Evolutionary conservation across 1,139 yeast species (phyloP), one percentile per base, ranked within the genome.

Genomic region (Kazachstania sp.): DNA sequence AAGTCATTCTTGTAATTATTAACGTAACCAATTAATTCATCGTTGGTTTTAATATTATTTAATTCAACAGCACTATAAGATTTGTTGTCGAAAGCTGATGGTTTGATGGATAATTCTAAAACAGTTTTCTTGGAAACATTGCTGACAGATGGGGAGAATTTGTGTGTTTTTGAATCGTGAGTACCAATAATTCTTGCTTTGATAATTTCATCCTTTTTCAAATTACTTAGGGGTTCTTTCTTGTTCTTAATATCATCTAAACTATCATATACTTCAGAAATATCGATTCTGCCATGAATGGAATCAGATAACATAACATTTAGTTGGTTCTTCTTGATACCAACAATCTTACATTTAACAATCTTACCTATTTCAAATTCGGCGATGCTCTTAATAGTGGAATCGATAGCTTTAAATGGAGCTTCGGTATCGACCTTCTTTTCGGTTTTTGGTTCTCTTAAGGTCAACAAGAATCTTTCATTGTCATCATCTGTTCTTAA

Each of bases 221-320:
- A 86, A 43, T 68, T 68, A 2, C 75, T 64, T 46, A 86, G 71
- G 39, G 95, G 95, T 43, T 74, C 72, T 51, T 69, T 71, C 35
- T 65, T 65, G 60, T 86, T 80, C 48, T 72, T 68, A 45, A 87
- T 83, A 36, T 80, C 83, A 2, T 71, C 67, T 54, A 71, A 67
- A 0, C 64, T 56, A 45, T 79, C 81, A 66, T 78, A 84, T 46
- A 85, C 71, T 64, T 86, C 85, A 9, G 92, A 77, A 19, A 83
- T 73, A 59, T 86, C 95, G 48, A 90, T 70, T 62, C 95, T 77
- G 39, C 95, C 97, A 58, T 79, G 85, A 53, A 82, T 72, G 60
- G 84, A 83, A 51, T 84, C 95, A 43, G 94, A 90, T 47, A 88
- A 70, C 50, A 76, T 77, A 38, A 90, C 83, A 58, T 83, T 81